Evolutionary conservation across 306 rosid species (phyloP).

Genomic region (Lathyrus tuberosus): DNA sequence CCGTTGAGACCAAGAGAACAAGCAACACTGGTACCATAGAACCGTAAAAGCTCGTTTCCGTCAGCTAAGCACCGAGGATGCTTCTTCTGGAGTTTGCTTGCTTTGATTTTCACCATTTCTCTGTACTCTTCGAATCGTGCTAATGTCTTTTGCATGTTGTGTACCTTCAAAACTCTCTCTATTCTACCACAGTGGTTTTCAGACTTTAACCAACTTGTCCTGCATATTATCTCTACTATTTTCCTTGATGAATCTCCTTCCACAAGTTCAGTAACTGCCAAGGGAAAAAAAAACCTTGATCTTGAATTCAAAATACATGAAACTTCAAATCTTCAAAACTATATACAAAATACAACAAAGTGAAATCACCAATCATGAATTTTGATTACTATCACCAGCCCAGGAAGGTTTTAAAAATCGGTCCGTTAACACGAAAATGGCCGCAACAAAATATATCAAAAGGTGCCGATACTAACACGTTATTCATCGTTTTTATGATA

Average conservation of each 20-base stretch:
- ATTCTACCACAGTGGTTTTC: conserved; percentile 70
- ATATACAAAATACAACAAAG: conserved; percentile 21
- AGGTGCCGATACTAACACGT: too few species aligned
- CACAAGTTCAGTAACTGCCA: conserved; percentile 84
- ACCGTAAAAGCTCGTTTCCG: conserved; percentile 91
- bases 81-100: conserved; percentile 90
- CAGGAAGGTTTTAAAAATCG: neutral
- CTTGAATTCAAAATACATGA: conserved; percentile 32
- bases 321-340: conserved; percentile 28
- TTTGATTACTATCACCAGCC: neutral
- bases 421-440: too few species aligned
- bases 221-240: conserved; percentile 92
- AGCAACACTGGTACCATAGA: conserved; percentile 73
- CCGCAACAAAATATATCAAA: too few species aligned
- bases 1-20: conserved; percentile 85
- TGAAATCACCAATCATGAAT: conserved; percentile 33
- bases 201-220: conserved; percentile 80
- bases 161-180: conserved; percentile 87
- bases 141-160: conserved; percentile 93
- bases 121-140: conserved; percentile 88
- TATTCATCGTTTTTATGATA: too few species aligned
- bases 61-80: conserved; percentile 95
- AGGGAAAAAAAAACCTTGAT: conserved; percentile 5
- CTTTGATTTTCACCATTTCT: conserved; percentile 82
- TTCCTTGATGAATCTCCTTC: conserved; percentile 95